Base-by-base conservation (phyloP, 345 rosid genomes). In the Raphanus sativus region DNA sequence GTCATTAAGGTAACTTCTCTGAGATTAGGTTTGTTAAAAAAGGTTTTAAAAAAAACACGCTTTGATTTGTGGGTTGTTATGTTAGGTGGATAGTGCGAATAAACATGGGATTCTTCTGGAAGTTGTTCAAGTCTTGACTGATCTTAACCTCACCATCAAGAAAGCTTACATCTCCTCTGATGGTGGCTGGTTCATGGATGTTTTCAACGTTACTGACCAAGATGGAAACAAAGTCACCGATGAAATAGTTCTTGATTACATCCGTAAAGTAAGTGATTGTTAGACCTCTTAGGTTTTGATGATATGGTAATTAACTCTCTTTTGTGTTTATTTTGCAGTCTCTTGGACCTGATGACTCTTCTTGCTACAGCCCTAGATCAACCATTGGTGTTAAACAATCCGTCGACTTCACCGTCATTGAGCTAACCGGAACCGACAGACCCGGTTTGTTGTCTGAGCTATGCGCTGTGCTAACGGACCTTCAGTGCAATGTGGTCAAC, bases 121-220 rank as follows among this genome's bases (percentile, higher is more conserved):
- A 69, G 97, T 94, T 76, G 98, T 94, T 26, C 98, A 92, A 81
- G 85, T 92, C 67, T 87, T 94, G 70, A 88, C 95, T 70, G 98
- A 94, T 78, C 92, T 92, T 75, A 88, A 92, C 78, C 97, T 94
- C 70, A 84, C 86, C 55, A 84, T 94, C 29, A 87, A 85, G 75
- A 94, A 94, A 86, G 97, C 97, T 61, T 92, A 94, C 81, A 90
- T 94, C 67, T 90, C 97, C 28, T 92, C 98, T 79, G 97, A 94
- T 84, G 92, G 97, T 55, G 91, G 90, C 15, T 94, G 98, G 98
- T 89, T 94, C 75, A 94, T 94, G 98, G 98, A 94, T 83, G 99
- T 95, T 68, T 95, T 95, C 62, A 89, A 92, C 74, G 98, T 92
- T 32, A 91, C 90, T 62, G 97, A 89, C 82, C 91, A 89, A 78